Percentiles rank a stretch among this genome's conserved stretches.
Evolutionary conservation across 768 basidiomycete genomes (phyloP).

Genomic region (Myochromella boudieri): DNA sequence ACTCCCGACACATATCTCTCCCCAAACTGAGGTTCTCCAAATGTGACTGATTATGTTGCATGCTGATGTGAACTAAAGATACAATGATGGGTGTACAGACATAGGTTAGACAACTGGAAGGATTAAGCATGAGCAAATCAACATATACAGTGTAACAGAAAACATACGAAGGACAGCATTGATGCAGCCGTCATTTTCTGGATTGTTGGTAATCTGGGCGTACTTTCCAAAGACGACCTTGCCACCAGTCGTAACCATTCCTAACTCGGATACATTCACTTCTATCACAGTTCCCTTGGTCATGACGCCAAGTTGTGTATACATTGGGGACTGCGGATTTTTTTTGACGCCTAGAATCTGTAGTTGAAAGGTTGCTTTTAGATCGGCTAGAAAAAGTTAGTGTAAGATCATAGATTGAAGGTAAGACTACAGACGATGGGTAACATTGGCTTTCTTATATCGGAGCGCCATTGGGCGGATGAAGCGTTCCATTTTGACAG

Average conservation of each 20-base stretch:
- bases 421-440: conserved; percentile 74
- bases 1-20: no score
- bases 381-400: conserved; percentile 61
- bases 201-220: conserved; percentile 92
- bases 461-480: conserved; percentile 96
- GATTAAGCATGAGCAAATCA: background rate
- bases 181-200: conserved; percentile 95
- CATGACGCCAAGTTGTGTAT: conserved; percentile 93
- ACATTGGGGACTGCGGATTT: conserved; percentile 99
- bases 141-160: background rate
- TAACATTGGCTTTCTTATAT: conserved; percentile 98
- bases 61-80: conserved; percentile 10
- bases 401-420: background rate
- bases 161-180: conserved; percentile 88
- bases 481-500: conserved; percentile 98
- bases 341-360: conserved; percentile 98
- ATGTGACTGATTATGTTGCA: background rate
- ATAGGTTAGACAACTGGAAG: conserved; percentile 26
- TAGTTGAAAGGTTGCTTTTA: conserved; percentile 98
- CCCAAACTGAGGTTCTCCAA: no score
- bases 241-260: conserved; percentile 95
- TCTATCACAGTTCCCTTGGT: conserved; percentile 99
- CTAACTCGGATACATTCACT: conserved; percentile 98
- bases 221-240: conserved; percentile 95
- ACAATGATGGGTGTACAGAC: conserved; percentile 11